Base-by-base conservation (phyloP, 2,329 filamentous ascomycete genomes). In the Didymella segeticola region DNA sequence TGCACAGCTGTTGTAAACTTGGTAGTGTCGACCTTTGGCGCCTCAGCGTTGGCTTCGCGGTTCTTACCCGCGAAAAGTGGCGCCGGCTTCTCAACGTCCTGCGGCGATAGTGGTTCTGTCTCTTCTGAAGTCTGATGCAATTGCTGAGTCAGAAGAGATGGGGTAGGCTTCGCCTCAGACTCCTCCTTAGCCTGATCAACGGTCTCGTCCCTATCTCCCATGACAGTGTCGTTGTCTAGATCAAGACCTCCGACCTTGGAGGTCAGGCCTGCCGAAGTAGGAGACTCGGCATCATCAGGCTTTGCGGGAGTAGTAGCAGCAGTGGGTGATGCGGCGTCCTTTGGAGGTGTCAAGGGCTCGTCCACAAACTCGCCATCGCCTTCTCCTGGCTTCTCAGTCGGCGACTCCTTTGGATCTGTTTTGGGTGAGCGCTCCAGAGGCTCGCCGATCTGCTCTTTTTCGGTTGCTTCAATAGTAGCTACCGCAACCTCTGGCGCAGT, bases 321-420 rank as follows among this genome's bases (percentile, higher is more conserved):
- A 22, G 63, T 30, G 55, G 62, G 49, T 52, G 67, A 42, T 48
- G 62, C 9, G 47, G 60, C 42, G 25, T 66, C 63, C 33, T 73
- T 67, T 19, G 66, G 58, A 48, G 89, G 90, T 61, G 85, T 89
- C 15, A 91, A 79, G 2, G 89, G 88, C 71, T 93, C 89, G 57
- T 93, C 89, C 17, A 92, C 88, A 68, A 93, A 89, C 53, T 91
- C 87, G 45, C 89, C 87, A 48, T 89, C 87, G 5, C 58, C 57
- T 17, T 61, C 64, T 7, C 58, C 53, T 8, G 57, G 29, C 48
- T 69, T 73, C 22, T 66, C 65, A 7, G 57, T 39, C 9, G 60
- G 41, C 2, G 60, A 47, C 30, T 66, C 64, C 27, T 67, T 64
- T 66, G 70, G 61, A 6, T 43, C 56, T 9, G 62, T 83, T 85